These are phyloP conservation scores for Bremia lactucae DNA, from an alignment of 352 stramenopile genomes.

Conservation along the genomic window DNA sequence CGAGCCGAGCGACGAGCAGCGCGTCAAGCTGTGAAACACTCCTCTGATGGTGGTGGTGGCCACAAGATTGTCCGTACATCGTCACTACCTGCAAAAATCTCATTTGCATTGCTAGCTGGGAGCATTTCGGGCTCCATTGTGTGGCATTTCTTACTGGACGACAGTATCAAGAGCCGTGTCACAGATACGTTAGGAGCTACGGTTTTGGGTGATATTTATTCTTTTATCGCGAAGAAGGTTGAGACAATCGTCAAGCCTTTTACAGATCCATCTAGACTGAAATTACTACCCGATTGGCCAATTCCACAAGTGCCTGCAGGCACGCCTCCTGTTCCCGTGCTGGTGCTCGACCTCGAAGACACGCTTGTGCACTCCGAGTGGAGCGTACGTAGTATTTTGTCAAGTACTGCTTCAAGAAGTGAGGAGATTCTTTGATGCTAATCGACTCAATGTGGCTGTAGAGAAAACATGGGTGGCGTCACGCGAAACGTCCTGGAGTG, in stretches of 20 bases:
- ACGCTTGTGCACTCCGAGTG: constrained; percentile 83
- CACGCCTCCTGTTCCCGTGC: constrained; percentile 66
- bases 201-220: constrained; percentile 56
- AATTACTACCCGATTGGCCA: constrained; percentile 81
- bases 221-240: constrained; percentile 42
- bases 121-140: constrained; percentile 50
- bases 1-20: constrained; percentile 49
- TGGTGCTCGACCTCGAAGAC: constrained; percentile 81
- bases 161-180: constrained; percentile 36
- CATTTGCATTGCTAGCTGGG: constrained; percentile 46
- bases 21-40: constrained; percentile 30
- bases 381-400: constrained; percentile 84
- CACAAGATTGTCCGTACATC: constrained; percentile 56
- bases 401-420: no score
- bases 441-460: constrained; percentile 8
- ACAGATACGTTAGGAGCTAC: constrained; percentile 39
- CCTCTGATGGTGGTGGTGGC: constrained; percentile 9
- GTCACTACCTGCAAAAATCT: constrained; percentile 64
- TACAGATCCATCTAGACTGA: constrained; percentile 69
- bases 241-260: constrained; percentile 64
- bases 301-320: constrained; percentile 68
- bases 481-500: constrained; percentile 76
- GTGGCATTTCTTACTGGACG: constrained; percentile 71
- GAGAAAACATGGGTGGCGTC: constrained; percentile 82
- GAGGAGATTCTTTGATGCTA: not conserved